phyloP scores from a whole-genome alignment of 2,329 filamentous ascomycete genomes.

The Phyllosticta citriasiana region DNA sequence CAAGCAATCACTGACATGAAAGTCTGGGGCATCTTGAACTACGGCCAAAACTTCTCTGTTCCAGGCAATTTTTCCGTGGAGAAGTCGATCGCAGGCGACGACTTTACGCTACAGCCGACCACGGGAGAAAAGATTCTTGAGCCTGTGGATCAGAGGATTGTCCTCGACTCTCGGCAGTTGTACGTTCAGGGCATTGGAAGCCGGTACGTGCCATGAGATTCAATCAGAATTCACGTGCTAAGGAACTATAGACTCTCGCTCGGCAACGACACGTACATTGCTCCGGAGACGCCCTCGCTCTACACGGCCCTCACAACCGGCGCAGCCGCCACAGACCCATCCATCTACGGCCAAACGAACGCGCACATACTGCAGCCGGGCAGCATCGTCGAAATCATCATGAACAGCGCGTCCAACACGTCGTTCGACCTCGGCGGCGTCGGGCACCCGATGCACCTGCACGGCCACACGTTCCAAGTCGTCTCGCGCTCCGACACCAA shows the following conservation, averaged over 20 bases:
- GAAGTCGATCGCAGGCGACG: conserved; percentile 53
- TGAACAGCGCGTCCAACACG: conserved; percentile 15
- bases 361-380: conserved; percentile 24
- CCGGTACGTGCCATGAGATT: conserved; percentile 5
- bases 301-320: conserved; percentile 57
- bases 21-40: conserved; percentile 27
- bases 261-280: conserved; percentile 54
- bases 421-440: not conserved
- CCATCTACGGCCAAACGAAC: conserved; percentile 49
- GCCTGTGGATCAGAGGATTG: conserved; percentile 38
- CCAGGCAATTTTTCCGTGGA: conserved; percentile 26
- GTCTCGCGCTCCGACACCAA: conserved; percentile 40
- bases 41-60: conserved; percentile 20
- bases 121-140: conserved; percentile 30
- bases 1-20: conserved; percentile 57
- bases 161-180: conserved; percentile 27
- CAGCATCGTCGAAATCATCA: conserved; percentile 10
- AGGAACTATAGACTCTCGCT: conserved; percentile 22
- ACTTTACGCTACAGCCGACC: conserved; percentile 48
- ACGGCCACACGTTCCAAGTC: conserved; percentile 55
- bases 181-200: conserved; percentile 29
- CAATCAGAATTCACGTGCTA: not conserved
- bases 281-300: conserved; percentile 57
- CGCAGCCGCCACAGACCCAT: conserved; percentile 43
- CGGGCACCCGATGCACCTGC: conserved; percentile 38